Evolutionary conservation across 2,329 filamentous ascomycete species (phyloP).

Genomic region (Cordyceps cicadae): DNA sequence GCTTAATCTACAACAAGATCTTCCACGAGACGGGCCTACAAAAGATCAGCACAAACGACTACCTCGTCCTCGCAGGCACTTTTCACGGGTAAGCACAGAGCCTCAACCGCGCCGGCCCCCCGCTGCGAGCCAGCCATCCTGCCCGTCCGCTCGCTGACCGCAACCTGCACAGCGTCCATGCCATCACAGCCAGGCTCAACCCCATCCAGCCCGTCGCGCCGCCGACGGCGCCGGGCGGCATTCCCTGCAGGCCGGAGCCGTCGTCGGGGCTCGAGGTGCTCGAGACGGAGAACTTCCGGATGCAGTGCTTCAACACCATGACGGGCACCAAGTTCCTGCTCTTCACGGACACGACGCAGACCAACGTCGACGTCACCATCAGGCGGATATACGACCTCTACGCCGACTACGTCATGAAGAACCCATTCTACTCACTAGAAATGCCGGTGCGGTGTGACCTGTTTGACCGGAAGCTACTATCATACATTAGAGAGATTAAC

Average conservation of each 20-base stretch:
- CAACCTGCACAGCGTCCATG: conserved; percentile 47
- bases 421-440: conserved; percentile 95
- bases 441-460: conserved; percentile 95
- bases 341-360: conserved; percentile 83
- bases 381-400: conserved; percentile 89
- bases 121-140: not conserved
- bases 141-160: conserved; percentile 11
- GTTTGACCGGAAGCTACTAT: conserved; percentile 79
- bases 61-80: conserved; percentile 90
- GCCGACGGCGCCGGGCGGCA: conserved; percentile 27
- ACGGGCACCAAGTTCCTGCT: conserved; percentile 94
- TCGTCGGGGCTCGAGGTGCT: conserved; percentile 82
- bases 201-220: conserved; percentile 38
- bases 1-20: conserved; percentile 90
- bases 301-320: conserved; percentile 92
- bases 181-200: conserved; percentile 57
- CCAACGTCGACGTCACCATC: conserved; percentile 77
- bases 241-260: conserved; percentile 48
- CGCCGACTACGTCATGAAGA: conserved; percentile 98
- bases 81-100: conserved; percentile 71
- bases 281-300: conserved; percentile 85
- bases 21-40: conserved; percentile 80
- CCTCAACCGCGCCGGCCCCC: not conserved
- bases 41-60: conserved; percentile 90
- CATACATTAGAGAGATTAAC: conserved; percentile 69